phyloP scores from a whole-genome alignment of 345 rosid species.

The Eucalyptus brandiana region DNA sequence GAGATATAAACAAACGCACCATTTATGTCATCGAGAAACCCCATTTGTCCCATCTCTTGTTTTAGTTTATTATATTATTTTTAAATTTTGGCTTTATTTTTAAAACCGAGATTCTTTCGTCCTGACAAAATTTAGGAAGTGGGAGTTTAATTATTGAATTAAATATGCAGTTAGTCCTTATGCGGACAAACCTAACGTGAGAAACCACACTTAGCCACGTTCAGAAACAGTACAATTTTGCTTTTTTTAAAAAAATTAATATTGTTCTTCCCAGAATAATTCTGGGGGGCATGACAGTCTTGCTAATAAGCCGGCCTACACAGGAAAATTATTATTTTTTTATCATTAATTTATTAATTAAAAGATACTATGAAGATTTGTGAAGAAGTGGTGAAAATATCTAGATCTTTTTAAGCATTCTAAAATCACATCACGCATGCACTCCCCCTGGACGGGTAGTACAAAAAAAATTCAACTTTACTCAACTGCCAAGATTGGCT shows the following conservation, averaged over 20 bases:
- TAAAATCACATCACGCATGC: background rate
- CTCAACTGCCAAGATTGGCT: background rate
- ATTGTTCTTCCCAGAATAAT: background rate
- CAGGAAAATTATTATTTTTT: background rate
- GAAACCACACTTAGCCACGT: background rate
- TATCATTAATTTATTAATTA: background rate
- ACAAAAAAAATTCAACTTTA: background rate
- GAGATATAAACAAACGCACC: no score
- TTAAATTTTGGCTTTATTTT: background rate
- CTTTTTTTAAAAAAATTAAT: background rate
- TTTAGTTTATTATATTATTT: background rate
- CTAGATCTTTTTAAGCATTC: background rate
- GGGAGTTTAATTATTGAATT: background rate
- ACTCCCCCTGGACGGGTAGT: background rate
- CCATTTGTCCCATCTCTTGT: background rate
- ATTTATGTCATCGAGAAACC: background rate
- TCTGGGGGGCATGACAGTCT: background rate
- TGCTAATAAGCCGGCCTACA: background rate
- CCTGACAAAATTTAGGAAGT: background rate
- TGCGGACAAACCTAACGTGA: background rate
- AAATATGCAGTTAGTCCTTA: background rate
- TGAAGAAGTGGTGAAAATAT: background rate
- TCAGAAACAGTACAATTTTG: background rate
- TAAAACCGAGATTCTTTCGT: background rate
- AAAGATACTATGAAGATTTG: background rate